Conservation (phyloP, 2,329 filamentous ascomycete species). For the Cryphonectria japonica region DNA sequence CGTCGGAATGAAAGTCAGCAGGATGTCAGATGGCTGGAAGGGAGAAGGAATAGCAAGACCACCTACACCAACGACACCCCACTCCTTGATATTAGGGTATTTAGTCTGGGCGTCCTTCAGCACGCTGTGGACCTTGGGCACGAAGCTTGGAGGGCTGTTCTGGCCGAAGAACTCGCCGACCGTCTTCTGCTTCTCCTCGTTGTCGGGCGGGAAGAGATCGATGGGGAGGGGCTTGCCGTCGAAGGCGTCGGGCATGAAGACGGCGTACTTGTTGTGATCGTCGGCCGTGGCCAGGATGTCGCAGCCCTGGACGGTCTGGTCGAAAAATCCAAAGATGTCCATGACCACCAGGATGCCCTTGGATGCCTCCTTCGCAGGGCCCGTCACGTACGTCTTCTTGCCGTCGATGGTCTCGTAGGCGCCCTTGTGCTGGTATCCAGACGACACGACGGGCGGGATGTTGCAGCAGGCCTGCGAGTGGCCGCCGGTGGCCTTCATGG, state of each 20-base stretch:
- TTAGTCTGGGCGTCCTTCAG: conserved; percentile 56
- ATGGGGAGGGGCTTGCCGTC: conserved; percentile 68
- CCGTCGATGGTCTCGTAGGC: conserved; percentile 49
- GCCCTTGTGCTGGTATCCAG: conserved; percentile 50
- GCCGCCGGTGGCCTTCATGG: conserved; percentile 41
- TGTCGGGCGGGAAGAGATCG: conserved; percentile 66
- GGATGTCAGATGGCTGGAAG: background rate
- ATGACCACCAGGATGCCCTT: conserved; percentile 66
- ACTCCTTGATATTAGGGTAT: conserved; percentile 59
- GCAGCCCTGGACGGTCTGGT: conserved; percentile 71
- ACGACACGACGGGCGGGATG: conserved; percentile 50
- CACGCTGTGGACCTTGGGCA: conserved; percentile 56
- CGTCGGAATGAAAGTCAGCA: background rate
- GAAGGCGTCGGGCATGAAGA: conserved; percentile 94
- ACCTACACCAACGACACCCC: conserved; percentile 64
- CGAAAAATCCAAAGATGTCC: conserved; percentile 73
- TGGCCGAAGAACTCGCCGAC: conserved; percentile 62
- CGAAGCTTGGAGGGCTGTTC: conserved; percentile 52
- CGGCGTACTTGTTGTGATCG: conserved; percentile 70
- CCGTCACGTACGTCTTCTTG: conserved; percentile 54
- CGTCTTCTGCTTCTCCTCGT: conserved; percentile 63
- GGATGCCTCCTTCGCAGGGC: conserved; percentile 46
- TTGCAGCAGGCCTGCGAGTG: conserved; percentile 49
- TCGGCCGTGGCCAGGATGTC: conserved; percentile 65
- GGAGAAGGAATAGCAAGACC: background rate